Evolutionary conservation across 441 rosid species (phyloP).

Genomic region (Dalechampia spathulata): DNA sequence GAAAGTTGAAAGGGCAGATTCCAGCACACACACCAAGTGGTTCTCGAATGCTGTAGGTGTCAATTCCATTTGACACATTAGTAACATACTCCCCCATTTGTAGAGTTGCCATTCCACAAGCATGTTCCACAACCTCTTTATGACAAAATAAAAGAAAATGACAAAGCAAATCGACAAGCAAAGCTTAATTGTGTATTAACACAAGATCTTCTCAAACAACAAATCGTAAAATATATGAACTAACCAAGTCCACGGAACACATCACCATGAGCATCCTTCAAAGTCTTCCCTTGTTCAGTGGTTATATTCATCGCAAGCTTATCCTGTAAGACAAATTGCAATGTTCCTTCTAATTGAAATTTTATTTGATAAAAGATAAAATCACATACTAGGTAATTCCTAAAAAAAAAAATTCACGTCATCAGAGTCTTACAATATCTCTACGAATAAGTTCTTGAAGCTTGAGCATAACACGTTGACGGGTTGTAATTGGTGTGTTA

Average conservation of each 20-base stretch:
- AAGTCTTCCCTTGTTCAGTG: constrained; percentile 86
- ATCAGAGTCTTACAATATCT: constrained; percentile 44
- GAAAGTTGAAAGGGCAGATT: constrained; percentile 92
- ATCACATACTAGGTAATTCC: not conserved
- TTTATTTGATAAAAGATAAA: not conserved
- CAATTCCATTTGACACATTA: constrained; percentile 86
- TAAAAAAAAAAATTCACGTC: not conserved
- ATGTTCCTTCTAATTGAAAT: not conserved
- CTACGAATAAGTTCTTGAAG: constrained; percentile 88
- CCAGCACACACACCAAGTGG: constrained; percentile 97
- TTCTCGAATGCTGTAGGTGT: constrained; percentile 80
- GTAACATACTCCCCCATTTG: constrained; percentile 94
- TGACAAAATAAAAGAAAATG: constrained; percentile 6
- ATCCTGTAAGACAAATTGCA: constrained; percentile 39
- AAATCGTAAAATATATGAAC: constrained; percentile 11
- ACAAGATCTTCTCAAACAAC: constrained; percentile 7
- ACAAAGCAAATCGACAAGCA: constrained; percentile 2
- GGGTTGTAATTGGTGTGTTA: constrained; percentile 71
- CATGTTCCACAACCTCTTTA: constrained; percentile 93
- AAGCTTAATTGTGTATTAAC: not conserved
- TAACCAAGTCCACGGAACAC: constrained; percentile 88
- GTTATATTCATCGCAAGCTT: constrained; percentile 85
- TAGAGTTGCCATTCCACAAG: constrained; percentile 88
- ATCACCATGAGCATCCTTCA: constrained; percentile 93
- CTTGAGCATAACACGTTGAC: constrained; percentile 84